Percentiles rank a stretch among this genome's conserved stretches.
Conservation (phyloP, 176 grass and related monocot genomes). For the Triticum timopheevii region DNA sequence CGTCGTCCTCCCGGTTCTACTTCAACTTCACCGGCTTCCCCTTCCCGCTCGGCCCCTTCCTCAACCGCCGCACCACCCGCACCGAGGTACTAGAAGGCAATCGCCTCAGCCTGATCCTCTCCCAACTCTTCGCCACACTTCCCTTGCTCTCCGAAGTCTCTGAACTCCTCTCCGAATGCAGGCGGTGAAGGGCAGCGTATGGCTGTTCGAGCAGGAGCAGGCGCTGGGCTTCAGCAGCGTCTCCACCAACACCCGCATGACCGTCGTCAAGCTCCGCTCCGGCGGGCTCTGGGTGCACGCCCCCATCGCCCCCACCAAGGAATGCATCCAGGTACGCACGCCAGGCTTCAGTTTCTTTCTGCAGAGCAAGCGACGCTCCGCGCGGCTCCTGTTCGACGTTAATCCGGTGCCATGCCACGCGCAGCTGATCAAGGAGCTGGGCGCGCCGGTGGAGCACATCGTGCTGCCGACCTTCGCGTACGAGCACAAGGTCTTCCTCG, state of each 20-base stretch:
- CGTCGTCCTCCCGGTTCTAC: slow-evolving; percentile 58
- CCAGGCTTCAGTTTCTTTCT: background rate
- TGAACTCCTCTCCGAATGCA: background rate
- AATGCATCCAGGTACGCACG: slow-evolving; percentile 81
- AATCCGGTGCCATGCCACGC: background rate
- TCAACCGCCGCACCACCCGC: slow-evolving; percentile 84
- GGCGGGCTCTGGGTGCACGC: slow-evolving; percentile 95
- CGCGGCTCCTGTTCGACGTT: background rate
- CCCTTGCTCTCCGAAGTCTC: no score
- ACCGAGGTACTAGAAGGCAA: slow-evolving; percentile 45
- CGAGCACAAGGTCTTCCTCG: slow-evolving; percentile 98
- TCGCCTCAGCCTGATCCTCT: no score
- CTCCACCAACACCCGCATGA: slow-evolving; percentile 95
- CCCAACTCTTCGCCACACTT: no score
- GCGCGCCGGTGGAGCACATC: slow-evolving; percentile 92
- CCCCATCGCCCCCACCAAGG: slow-evolving; percentile 96
- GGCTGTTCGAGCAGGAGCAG: slow-evolving; percentile 99
- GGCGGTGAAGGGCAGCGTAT: slow-evolving; percentile 76
- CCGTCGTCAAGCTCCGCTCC: slow-evolving; percentile 88
- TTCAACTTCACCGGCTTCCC: slow-evolving; percentile 97
- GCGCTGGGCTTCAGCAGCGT: slow-evolving; percentile 99
- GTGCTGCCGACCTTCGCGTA: slow-evolving; percentile 97
- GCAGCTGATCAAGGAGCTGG: slow-evolving; percentile 90
- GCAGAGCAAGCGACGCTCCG: background rate
- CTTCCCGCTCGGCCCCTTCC: slow-evolving; percentile 93